A percentile compares a stretch with the other conserved stretches of the same genome.
Evolutionary conservation across 768 basidiomycete species (phyloP).

Genomic region (Boletus reticuloceps): DNA sequence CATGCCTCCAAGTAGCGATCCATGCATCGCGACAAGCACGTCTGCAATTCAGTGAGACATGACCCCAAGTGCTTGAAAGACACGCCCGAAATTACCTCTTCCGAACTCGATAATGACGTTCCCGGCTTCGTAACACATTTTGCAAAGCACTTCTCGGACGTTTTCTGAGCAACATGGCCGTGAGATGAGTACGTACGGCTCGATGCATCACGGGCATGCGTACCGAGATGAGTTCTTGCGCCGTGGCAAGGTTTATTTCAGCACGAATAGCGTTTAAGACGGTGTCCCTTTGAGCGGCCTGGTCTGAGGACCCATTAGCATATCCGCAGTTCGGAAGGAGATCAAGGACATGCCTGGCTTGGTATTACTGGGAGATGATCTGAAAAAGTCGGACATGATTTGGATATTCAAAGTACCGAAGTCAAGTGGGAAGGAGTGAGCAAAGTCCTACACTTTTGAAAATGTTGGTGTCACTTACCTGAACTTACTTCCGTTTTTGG

Average conservation of each 20-base stretch:
- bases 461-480: neutral
- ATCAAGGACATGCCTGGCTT: conserved; percentile 23
- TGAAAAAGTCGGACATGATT: conserved; percentile 56
- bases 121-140: conserved; percentile 80
- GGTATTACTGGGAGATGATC: conserved; percentile 29
- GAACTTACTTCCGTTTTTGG: conserved; percentile 13
- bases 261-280: conserved; percentile 62
- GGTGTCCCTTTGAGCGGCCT: conserved; percentile 38
- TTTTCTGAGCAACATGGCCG: conserved; percentile 48
- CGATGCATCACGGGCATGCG: neutral
- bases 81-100: conserved; percentile 52
- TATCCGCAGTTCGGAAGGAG: neutral
- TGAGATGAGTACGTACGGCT: neutral
- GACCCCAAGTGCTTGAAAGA: neutral
- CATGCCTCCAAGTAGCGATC: conserved; percentile 86
- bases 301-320: conserved; percentile 23
- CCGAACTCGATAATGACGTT: conserved; percentile 61
- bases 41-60: conserved; percentile 39
- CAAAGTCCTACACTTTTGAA: neutral
- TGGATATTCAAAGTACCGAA: neutral
- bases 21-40: conserved; percentile 71
- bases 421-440: neutral
- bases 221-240: conserved; percentile 81
- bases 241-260: conserved; percentile 72
- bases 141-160: conserved; percentile 71